Percentiles rank a stretch among this genome's conserved stretches.
phyloP scores from a whole-genome alignment of 495 filamentous ascomycete species.

The Penicillium goetzii region DNA sequence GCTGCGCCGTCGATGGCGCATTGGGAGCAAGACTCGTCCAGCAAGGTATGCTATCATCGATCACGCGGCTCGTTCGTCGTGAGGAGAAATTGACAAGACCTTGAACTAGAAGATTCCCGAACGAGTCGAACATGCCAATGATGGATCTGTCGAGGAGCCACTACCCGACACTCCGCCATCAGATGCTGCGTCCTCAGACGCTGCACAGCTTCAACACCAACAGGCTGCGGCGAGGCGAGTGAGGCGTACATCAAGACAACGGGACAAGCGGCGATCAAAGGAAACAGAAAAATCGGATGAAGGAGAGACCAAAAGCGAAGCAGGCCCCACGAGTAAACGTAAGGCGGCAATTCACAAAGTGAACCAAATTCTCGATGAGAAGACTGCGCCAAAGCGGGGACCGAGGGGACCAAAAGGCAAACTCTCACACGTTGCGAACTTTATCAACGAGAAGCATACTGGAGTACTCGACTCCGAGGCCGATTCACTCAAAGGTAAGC shows the following conservation, averaged over 20 bases:
- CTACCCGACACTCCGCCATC: not conserved
- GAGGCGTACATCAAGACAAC: conserved; percentile 4
- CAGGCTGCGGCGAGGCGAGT: conserved; percentile 1
- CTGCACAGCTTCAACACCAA: not conserved
- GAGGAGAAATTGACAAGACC: not conserved
- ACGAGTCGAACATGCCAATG: conserved; percentile 1
- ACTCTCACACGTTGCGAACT: conserved; percentile 18
- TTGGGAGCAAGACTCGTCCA: not conserved
- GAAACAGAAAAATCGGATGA: conserved; percentile 1
- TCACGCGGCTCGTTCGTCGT: not conserved
- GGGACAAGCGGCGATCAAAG: conserved; percentile 6
- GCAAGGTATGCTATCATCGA: not conserved
- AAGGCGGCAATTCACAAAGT: conserved; percentile 3
- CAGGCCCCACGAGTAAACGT: not conserved
- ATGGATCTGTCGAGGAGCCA: not conserved
- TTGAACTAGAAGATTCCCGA: not conserved
- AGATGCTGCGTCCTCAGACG: not conserved
- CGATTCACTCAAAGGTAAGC: conserved; percentile 28
- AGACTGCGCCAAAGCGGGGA: conserved; percentile 4
- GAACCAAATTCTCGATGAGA: conserved; percentile 11
- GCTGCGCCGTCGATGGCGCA: not conserved
- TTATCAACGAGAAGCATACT: conserved; percentile 14
- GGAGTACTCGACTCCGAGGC: conserved; percentile 23
- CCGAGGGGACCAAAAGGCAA: conserved; percentile 14
- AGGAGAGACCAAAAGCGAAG: not conserved